These are phyloP conservation scores for Candida pini DNA, from an alignment of 805 yeast genomes.

Conservation along the genomic window DNA sequence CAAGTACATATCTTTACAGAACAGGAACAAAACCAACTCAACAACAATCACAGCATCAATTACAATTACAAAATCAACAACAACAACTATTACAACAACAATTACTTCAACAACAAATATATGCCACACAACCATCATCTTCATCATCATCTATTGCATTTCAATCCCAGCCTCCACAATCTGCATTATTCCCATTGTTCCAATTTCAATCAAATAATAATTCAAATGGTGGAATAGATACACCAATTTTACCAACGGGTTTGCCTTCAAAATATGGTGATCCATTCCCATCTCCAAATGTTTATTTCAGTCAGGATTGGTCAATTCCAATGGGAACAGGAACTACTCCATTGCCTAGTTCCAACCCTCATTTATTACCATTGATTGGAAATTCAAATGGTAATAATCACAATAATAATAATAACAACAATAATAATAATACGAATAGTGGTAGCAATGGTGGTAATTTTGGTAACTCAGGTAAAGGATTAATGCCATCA, in stretches of 20 bases:
- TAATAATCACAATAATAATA: constrained; percentile 8
- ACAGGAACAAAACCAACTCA: neutral
- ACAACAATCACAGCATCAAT: neutral
- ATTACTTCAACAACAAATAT: constrained; percentile 17
- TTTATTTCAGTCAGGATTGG: constrained; percentile 62
- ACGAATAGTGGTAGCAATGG: no score
- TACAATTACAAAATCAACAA: neutral
- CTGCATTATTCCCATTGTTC: constrained; percentile 7
- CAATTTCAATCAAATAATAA: constrained; percentile 4
- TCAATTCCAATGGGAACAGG: constrained; percentile 38
- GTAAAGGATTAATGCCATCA: no score
- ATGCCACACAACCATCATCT: no score
- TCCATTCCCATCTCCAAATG: constrained; percentile 77
- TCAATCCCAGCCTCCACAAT: constrained; percentile 3
- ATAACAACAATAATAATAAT: neutral
- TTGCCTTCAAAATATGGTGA: constrained; percentile 72
- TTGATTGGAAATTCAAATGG: constrained; percentile 6
- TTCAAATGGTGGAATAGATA: constrained; percentile 43
- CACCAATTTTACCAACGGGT: constrained; percentile 65
- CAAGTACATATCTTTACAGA: no score
- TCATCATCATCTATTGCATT: constrained; percentile 3
- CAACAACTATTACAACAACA: constrained; percentile 8
- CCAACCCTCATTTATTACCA: constrained; percentile 22
- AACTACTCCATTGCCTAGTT: constrained; percentile 33
- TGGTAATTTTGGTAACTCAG: no score